Conservation (phyloP, 805 yeast genomes). For the Diddensiella transvaalensis region DNA sequence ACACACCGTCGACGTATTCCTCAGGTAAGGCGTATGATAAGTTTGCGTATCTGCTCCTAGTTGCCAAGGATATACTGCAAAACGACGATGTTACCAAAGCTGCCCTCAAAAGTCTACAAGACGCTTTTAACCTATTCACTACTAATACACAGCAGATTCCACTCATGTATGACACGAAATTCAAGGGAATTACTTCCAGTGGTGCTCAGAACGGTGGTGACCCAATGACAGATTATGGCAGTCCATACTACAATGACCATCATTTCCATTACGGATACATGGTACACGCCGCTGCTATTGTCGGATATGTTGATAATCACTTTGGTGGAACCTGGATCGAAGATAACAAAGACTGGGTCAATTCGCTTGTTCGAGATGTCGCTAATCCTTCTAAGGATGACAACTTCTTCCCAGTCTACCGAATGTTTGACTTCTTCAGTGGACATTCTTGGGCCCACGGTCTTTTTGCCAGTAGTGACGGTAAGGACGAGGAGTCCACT, state of each 20-base stretch:
- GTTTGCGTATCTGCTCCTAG: slow-evolving; percentile 81
- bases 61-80: slow-evolving; percentile 59
- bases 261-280: slow-evolving; percentile 88
- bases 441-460: slow-evolving; percentile 86
- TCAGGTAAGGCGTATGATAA: slow-evolving; percentile 87
- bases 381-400: slow-evolving; percentile 54
- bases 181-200: slow-evolving; percentile 40
- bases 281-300: slow-evolving; percentile 76
- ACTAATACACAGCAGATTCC: slow-evolving; percentile 68
- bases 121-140: slow-evolving; percentile 67
- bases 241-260: slow-evolving; percentile 76
- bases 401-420: slow-evolving; percentile 62
- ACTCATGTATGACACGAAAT: slow-evolving; percentile 69
- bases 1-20: slow-evolving; percentile 82
- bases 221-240: slow-evolving; percentile 64
- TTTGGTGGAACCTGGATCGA: slow-evolving; percentile 51
- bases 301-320: slow-evolving; percentile 56
- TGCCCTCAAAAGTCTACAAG: slow-evolving; percentile 56
- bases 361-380: slow-evolving; percentile 60
- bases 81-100: slow-evolving; percentile 50
- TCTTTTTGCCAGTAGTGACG: slow-evolving; percentile 58
- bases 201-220: slow-evolving; percentile 34
- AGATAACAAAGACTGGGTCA: slow-evolving; percentile 54
- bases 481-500: slow-evolving; percentile 68
- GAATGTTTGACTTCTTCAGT: slow-evolving; percentile 67